Evolutionary conservation across 495 filamentous ascomycete species (phyloP).

Genomic region (Tirmania nivea): DNA sequence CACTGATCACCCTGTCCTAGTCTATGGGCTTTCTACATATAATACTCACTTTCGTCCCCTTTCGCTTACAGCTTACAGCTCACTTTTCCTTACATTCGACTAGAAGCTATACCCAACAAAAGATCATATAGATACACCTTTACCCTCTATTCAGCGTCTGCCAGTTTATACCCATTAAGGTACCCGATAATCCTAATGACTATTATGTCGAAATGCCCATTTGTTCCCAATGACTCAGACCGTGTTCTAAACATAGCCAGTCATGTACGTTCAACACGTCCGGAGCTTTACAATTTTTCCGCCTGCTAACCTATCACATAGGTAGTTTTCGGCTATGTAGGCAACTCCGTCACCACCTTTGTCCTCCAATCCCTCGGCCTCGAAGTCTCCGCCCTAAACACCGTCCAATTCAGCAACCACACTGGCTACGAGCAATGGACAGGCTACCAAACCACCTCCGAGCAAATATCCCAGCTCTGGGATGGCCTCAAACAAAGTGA

Average conservation of each 20-base stretch:
- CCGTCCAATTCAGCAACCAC: constrained; percentile 94
- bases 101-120: background rate
- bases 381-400: constrained; percentile 82
- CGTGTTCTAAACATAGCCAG: background rate
- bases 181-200: background rate
- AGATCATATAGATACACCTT: background rate
- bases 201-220: background rate
- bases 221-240: background rate
- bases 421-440: constrained; percentile 72
- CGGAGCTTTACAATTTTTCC: background rate
- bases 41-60: too few relatives aligned
- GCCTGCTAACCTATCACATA: background rate
- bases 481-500: constrained; percentile 60
- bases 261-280: background rate
- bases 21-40: too few relatives aligned
- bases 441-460: constrained; percentile 55
- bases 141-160: background rate
- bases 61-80: too few relatives aligned
- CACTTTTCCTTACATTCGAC: too few relatives aligned
- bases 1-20: too few relatives aligned
- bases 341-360: constrained; percentile 85
- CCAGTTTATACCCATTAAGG: background rate
- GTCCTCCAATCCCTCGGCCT: constrained; percentile 83
- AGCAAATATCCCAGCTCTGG: constrained; percentile 69
- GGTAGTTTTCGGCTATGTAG: constrained; percentile 44